phyloP scores from a whole-genome alignment of 192 early-diverging fungal species.

The Gigaspora rosea region DNA sequence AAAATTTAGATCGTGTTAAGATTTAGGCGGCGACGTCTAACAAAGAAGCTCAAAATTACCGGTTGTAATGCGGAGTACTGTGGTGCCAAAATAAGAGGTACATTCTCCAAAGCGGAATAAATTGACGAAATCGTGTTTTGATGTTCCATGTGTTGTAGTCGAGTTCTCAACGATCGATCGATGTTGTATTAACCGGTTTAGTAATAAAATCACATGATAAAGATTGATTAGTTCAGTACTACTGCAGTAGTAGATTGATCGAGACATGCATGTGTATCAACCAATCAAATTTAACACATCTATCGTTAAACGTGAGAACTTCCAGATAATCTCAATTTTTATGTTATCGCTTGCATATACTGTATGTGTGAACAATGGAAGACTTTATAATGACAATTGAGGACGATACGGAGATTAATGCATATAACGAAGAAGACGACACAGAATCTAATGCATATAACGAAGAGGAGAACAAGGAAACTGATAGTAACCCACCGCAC shows the following conservation, averaged over 20 bases:
- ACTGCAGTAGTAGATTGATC: too few species aligned
- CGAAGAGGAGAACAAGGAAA: too few species aligned
- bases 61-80: constrained; percentile 23
- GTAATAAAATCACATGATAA: too few species aligned
- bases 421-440: constrained; percentile 48
- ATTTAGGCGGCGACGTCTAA: not conserved
- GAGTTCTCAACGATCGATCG: too few species aligned
- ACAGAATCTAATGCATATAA: too few species aligned
- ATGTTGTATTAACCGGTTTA: too few species aligned
- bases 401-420: constrained; percentile 60
- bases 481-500: too few species aligned
- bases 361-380: constrained; percentile 14
- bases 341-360: not conserved
- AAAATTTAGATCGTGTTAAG: not conserved
- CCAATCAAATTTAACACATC: too few species aligned
- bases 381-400: constrained; percentile 77
- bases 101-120: constrained; percentile 22
- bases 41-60: not conserved
- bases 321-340: too few species aligned
- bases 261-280: too few species aligned
- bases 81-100: constrained; percentile 31
- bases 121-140: constrained; percentile 13
- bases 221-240: too few species aligned
- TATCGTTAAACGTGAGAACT: too few species aligned
- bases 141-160: not conserved